Evolutionary conservation across 2,329 filamentous ascomycete species (phyloP).

Genomic region (Blastomyces parvus): DNA sequence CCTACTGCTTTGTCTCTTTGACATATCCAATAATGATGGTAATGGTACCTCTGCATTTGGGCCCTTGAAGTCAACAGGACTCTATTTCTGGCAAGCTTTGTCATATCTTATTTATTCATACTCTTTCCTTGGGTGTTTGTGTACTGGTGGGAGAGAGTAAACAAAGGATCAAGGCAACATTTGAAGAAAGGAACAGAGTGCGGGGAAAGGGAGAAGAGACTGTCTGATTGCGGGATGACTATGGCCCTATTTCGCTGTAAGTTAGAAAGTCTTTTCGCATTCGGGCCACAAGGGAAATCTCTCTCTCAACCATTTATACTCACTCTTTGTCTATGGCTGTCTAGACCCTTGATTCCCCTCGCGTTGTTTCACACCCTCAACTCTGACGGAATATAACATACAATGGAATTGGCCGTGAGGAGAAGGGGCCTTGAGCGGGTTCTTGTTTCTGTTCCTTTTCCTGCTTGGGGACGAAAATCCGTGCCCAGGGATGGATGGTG

Average conservation of each 20-base stretch:
- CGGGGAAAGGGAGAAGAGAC: neutral
- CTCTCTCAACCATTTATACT: neutral
- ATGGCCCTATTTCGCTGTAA: neutral
- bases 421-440: neutral
- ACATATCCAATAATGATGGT: neutral
- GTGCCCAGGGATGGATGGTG: neutral
- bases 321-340: neutral
- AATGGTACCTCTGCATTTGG: neutral
- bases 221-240: neutral
- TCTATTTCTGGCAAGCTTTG: neutral
- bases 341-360: neutral
- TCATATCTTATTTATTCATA: neutral
- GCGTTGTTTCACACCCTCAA: neutral
- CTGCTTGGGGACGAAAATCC: neutral
- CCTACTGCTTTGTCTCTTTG: neutral
- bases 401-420: slow-evolving; percentile 1
- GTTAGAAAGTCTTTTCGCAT: neutral
- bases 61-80: neutral
- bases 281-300: neutral
- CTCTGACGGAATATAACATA: neutral
- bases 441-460: neutral
- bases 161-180: neutral
- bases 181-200: neutral
- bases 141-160: neutral
- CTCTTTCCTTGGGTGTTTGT: neutral